These are phyloP conservation scores for Lecanoromycetidae sp. DNA, from an alignment of 2,329 filamentous ascomycete genomes.

Conservation along the genomic window DNA sequence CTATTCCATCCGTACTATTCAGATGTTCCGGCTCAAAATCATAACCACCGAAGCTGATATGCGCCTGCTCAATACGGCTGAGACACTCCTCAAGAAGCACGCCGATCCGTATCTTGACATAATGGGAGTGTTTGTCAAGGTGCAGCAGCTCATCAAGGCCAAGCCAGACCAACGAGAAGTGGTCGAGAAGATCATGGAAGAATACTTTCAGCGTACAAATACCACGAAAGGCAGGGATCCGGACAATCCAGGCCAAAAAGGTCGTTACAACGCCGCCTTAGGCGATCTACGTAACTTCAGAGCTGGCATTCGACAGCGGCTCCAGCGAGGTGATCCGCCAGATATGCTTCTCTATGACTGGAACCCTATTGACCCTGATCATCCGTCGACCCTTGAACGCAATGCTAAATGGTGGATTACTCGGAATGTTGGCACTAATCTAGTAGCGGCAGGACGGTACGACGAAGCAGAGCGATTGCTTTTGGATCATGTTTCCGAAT, in stretches of 20 bases:
- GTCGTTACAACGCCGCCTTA: neutral
- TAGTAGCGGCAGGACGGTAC: too few relatives aligned
- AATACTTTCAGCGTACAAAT: neutral
- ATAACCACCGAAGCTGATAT: constrained; percentile 2
- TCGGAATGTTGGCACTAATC: too few relatives aligned
- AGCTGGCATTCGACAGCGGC: too few relatives aligned
- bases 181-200: neutral
- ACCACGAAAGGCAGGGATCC: neutral
- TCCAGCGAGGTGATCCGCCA: too few relatives aligned
- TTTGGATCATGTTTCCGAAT: too few relatives aligned
- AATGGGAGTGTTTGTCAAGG: constrained; percentile 3
- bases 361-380: too few relatives aligned
- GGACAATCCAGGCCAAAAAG: neutral
- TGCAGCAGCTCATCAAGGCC: neutral
- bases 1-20: neutral
- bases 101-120: constrained; percentile 5
- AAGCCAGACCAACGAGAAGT: neutral
- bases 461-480: too few relatives aligned
- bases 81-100: neutral
- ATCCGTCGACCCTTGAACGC: too few relatives aligned
- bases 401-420: too few relatives aligned
- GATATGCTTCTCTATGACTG: too few relatives aligned
- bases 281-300: constrained; percentile 6
- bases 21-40: constrained; percentile 4
- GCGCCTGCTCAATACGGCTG: neutral